Conservation (phyloP, 2,329 filamentous ascomycete species). For the Aspergillus aculeatus region DNA sequence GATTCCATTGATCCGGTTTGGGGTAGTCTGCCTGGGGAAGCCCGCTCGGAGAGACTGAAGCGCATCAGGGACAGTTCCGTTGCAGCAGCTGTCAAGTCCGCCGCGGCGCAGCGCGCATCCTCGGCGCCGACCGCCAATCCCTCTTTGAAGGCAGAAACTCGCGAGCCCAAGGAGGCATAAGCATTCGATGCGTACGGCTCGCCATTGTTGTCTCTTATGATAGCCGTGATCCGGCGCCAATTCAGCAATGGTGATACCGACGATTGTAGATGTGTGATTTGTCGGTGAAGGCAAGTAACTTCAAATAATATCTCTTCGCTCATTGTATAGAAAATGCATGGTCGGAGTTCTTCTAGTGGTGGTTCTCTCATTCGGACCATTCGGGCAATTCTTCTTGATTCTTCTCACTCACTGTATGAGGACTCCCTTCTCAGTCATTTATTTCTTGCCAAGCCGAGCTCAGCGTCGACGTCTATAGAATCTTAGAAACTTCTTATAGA, state of each 20-base stretch:
- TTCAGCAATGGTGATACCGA: neutral
- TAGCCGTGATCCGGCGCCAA: neutral
- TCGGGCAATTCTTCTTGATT: neutral
- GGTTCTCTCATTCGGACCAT: neutral
- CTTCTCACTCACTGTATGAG: neutral
- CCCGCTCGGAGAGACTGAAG: conserved; percentile 37
- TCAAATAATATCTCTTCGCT: neutral
- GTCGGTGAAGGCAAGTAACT: neutral
- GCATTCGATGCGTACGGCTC: neutral
- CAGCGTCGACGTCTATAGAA: neutral
- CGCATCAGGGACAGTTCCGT: conserved; percentile 35
- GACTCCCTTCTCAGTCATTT: neutral
- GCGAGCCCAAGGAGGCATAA: neutral
- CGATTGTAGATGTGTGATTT: neutral
- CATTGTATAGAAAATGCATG: conserved; percentile 1
- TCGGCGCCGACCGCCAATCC: neutral
- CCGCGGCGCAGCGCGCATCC: neutral
- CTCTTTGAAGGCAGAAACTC: neutral
- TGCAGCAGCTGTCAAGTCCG: conserved; percentile 15
- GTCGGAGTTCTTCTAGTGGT: conserved; percentile 1
- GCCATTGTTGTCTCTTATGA: neutral
- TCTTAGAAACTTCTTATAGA: neutral
- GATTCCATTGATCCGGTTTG: conserved; percentile 45
- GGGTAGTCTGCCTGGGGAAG: conserved; percentile 41
- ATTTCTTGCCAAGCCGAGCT: neutral